These are phyloP conservation scores for Fonsecaea pugnacius DNA, from an alignment of 2,329 filamentous ascomycete genomes.

Conservation along the genomic window DNA sequence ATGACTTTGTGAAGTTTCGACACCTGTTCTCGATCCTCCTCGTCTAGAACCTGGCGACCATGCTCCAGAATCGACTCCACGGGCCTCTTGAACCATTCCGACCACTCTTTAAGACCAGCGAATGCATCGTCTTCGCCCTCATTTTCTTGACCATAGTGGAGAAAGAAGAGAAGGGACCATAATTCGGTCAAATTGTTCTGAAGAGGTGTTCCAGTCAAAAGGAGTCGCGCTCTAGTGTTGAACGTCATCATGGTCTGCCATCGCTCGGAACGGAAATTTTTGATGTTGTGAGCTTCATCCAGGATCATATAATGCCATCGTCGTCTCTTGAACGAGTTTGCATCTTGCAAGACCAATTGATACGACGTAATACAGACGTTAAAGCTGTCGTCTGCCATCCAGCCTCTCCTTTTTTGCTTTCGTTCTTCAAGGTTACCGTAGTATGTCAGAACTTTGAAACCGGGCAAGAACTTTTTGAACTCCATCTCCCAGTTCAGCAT, in stretches of 20 bases:
- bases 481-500: slow-evolving; percentile 99
- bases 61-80: slow-evolving; percentile 96
- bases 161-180: slow-evolving; percentile 95
- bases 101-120: slow-evolving; percentile 92
- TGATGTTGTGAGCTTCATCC: slow-evolving; percentile 99
- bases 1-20: slow-evolving; percentile 92
- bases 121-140: slow-evolving; percentile 85
- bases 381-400: slow-evolving; percentile 91
- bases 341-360: slow-evolving; percentile 91
- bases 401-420: slow-evolving; percentile 85
- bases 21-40: slow-evolving; percentile 89
- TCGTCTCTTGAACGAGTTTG: slow-evolving; percentile 88
- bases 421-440: slow-evolving; percentile 94
- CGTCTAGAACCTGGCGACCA: slow-evolving; percentile 89
- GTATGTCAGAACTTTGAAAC: slow-evolving; percentile 97
- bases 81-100: slow-evolving; percentile 92
- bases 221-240: slow-evolving; percentile 81
- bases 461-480: slow-evolving; percentile 97
- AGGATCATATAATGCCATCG: slow-evolving; percentile 98
- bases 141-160: slow-evolving; percentile 80
- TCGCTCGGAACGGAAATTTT: slow-evolving; percentile 96
- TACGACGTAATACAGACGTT: slow-evolving; percentile 99
- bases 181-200: slow-evolving; percentile 97
- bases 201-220: slow-evolving; percentile 91
- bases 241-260: slow-evolving; percentile 96